Evolutionary conservation across 2,329 filamentous ascomycete genomes (phyloP).

Genomic region (Cadophora sp.): DNA sequence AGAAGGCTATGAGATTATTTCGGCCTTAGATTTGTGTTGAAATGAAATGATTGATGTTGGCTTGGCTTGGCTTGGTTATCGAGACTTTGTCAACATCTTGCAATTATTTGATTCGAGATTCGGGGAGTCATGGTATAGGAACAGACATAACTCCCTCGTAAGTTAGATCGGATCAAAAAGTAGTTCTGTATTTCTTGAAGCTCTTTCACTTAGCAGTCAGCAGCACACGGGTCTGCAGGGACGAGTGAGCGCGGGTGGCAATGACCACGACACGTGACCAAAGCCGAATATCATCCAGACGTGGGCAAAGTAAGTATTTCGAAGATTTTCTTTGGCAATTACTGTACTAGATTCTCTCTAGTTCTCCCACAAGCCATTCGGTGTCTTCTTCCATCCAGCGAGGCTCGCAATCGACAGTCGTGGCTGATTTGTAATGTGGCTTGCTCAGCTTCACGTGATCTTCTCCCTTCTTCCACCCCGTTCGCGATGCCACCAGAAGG

Average conservation of each 20-base stretch:
- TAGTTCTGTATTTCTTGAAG: background rate
- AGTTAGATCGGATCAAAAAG: background rate
- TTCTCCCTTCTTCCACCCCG: slow-evolving; percentile 25
- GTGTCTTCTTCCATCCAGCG: background rate
- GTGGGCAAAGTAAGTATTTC: background rate
- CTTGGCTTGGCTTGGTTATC: no score
- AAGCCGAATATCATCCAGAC: background rate
- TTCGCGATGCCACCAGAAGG: slow-evolving; percentile 36
- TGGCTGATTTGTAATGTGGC: slow-evolving; percentile 44
- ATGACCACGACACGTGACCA: background rate
- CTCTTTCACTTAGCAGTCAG: background rate
- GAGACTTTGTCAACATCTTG: no score
- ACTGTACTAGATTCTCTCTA: background rate
- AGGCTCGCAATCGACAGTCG: slow-evolving; percentile 43
- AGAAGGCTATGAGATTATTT: no score
- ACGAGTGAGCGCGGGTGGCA: background rate
- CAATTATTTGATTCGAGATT: no score
- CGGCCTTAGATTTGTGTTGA: no score
- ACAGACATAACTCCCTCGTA: background rate
- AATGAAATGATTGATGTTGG: no score
- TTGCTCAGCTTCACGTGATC: slow-evolving; percentile 10
- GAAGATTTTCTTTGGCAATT: background rate
- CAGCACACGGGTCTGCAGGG: background rate
- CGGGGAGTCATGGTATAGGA: background rate
- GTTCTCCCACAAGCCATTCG: no score